A percentile compares a stretch with the other conserved stretches of the same genome.
These are phyloP conservation scores for Ambrosia hybrid DNA, from an alignment of 140 eudicot species.

Conservation along the genomic window DNA sequence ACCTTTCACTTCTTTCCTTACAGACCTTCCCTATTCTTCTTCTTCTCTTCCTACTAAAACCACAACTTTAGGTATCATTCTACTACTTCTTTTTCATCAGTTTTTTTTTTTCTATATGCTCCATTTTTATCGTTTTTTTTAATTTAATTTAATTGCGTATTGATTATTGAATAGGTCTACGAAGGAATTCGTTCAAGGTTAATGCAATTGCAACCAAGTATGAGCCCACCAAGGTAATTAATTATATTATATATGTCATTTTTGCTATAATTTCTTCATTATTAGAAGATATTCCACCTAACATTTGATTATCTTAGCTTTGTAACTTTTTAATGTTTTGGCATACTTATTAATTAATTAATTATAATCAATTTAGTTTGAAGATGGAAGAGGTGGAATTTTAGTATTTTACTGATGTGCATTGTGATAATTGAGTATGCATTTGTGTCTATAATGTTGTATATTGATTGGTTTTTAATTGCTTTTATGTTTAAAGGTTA, in stretches of 20 bases:
- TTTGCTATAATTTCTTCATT: background rate
- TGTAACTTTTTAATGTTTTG: too few species aligned
- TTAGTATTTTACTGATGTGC: background rate
- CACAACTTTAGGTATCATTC: constrained; percentile 34
- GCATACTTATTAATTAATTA: too few species aligned
- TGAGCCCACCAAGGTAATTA: constrained; percentile 77
- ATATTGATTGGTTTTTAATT: constrained; percentile 11
- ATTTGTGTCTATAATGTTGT: background rate
- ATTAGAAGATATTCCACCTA: background rate
- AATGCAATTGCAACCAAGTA: constrained; percentile 65
- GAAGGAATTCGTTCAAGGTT: constrained; percentile 50
- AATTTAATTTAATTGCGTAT: background rate
- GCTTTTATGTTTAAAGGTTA: constrained; percentile 48
- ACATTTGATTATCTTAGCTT: background rate
- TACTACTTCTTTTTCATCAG: background rate
- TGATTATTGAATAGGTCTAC: constrained; percentile 39
- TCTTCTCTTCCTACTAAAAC: constrained; percentile 40
- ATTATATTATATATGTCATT: background rate
- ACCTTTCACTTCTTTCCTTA: constrained; percentile 50
- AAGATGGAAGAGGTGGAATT: too few species aligned
- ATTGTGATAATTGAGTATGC: constrained; percentile 1
- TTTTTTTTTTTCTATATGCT: background rate
- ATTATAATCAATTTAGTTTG: too few species aligned
- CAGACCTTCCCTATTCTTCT: constrained; percentile 40
- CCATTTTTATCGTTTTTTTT: background rate